Percentiles rank a stretch among this genome's conserved stretches.
Conservation (phyloP, 2,329 filamentous ascomycete genomes). For the Sarocladium kiliense region DNA sequence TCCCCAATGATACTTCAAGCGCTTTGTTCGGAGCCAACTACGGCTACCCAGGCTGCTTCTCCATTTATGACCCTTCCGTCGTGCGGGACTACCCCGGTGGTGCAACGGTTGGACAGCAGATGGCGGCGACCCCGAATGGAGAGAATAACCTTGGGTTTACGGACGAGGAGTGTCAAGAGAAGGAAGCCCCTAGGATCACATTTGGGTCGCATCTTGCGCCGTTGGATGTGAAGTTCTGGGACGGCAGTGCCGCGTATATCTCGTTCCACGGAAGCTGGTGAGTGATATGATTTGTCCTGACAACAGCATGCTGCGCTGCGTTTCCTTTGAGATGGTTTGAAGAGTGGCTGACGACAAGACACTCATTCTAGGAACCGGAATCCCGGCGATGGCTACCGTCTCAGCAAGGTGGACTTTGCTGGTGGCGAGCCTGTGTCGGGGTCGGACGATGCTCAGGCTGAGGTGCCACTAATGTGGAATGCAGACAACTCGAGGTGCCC, state of each 20-base stretch:
- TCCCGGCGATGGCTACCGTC: constrained; percentile 31
- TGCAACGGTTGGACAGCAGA: constrained; percentile 18
- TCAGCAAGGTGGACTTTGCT: constrained; percentile 30
- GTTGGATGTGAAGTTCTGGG: constrained; percentile 58
- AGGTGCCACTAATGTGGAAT: constrained; percentile 46
- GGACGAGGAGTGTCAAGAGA: constrained; percentile 18
- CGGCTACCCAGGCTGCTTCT: constrained; percentile 59
- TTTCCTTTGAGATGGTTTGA: no score
- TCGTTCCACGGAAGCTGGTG: constrained; percentile 59
- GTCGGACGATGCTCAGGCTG: constrained; percentile 32
- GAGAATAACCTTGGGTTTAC: constrained; percentile 12
- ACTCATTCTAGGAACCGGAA: constrained; percentile 22
- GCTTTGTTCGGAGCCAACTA: constrained; percentile 40
- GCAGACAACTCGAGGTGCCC: constrained; percentile 39
- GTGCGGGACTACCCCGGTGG: constrained; percentile 28
- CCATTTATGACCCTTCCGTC: constrained; percentile 43
- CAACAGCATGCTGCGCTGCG: background rate
- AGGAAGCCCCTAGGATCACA: constrained; percentile 18
- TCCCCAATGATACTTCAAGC: constrained; percentile 29
- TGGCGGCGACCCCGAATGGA: constrained; percentile 19
- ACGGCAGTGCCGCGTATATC: constrained; percentile 51
- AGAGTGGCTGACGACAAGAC: background rate
- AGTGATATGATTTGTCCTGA: constrained; percentile 3
- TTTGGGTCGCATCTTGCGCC: constrained; percentile 54
- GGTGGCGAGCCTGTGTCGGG: constrained; percentile 27